Conservation (phyloP, 768 basidiomycete genomes). For the Paxillus rubicundulus region DNA sequence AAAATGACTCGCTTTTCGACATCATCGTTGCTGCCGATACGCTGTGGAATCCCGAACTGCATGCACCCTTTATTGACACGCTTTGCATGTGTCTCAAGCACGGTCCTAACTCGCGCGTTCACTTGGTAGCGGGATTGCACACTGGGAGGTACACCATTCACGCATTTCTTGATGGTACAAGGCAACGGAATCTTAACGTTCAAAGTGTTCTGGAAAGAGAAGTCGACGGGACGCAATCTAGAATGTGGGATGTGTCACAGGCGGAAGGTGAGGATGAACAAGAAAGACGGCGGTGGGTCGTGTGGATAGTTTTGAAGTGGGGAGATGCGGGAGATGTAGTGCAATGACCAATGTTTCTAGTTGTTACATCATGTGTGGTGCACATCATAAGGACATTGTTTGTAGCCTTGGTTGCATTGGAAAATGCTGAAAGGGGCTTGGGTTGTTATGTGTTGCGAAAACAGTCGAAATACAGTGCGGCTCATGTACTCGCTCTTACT, state of each 20-base stretch:
- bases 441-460: slow-evolving; percentile 1
- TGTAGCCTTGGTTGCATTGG: not conserved
- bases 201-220: slow-evolving; percentile 49
- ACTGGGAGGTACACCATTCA: slow-evolving; percentile 73
- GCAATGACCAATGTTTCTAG: slow-evolving; percentile 23
- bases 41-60: slow-evolving; percentile 69
- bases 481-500: slow-evolving; percentile 14
- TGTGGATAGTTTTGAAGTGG: slow-evolving; percentile 65
- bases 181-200: slow-evolving; percentile 42
- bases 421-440: not conserved
- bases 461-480: not conserved
- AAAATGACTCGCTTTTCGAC: slow-evolving; percentile 46
- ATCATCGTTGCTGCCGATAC: slow-evolving; percentile 73
- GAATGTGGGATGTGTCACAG: slow-evolving; percentile 51
- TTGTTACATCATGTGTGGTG: not conserved
- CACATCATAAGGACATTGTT: not conserved
- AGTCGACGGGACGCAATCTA: slow-evolving; percentile 36
- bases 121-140: slow-evolving; percentile 73
- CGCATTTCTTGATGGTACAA: slow-evolving; percentile 45
- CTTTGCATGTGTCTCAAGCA: slow-evolving; percentile 47
- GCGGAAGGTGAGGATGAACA: slow-evolving; percentile 58
- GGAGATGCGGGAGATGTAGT: slow-evolving; percentile 5
- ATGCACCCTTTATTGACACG: slow-evolving; percentile 51
- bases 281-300: slow-evolving; percentile 69
- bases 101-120: slow-evolving; percentile 44